Base-by-base conservation (phyloP, 2,329 filamentous ascomycete species). In the Trichoderma sp. region DNA sequence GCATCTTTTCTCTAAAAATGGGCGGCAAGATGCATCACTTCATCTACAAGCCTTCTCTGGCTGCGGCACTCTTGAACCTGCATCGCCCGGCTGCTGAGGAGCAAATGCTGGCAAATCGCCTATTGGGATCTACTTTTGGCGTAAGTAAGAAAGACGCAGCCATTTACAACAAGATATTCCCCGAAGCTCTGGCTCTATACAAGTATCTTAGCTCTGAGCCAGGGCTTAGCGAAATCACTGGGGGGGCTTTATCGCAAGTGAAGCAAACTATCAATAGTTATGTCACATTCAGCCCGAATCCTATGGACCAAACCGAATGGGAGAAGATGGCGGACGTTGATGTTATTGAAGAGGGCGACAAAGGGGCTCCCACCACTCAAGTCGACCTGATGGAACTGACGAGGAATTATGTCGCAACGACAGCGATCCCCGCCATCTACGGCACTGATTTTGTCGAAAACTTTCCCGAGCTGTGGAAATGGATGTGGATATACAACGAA, bases 391-490 rank as follows among this genome's bases (percentile, higher is more conserved):
- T 78, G 55, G 77, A 78, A 23, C 73, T 83, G 34, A 74, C 79
- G 3, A 80, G 78, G 15, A 80, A 80, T 71, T 83, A 82, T 71
- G 76, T 82, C 9, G 79, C 80, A 30, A 76, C 75, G 23, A 79
- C 81, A 3, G 78, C 80, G 9, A 82, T 78, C 13, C 73, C 76
- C 4, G 77, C 80, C 2, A 75, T 84, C 6, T 80, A 83, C 61
- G 83, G 83, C n/a, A 80, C 79, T 3, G 80, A 84, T 71, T 82
- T 84, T 74, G 77, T 82, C 58, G 78, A 82, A 32, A 82, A 84
- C 73, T 83, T 81, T 15, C 78, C 80, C 3, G 79, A 82, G 0
- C 78, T 83, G 23, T 82, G 80, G 77, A 73, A 79, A 39, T 74
- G 78, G 13, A 72, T 84, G 47, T 84, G 82, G 82, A 72, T 74